Percentiles rank a stretch among this genome's conserved stretches.
Conservation (phyloP, 75 land plant species). For the Larix kaempferi region DNA sequence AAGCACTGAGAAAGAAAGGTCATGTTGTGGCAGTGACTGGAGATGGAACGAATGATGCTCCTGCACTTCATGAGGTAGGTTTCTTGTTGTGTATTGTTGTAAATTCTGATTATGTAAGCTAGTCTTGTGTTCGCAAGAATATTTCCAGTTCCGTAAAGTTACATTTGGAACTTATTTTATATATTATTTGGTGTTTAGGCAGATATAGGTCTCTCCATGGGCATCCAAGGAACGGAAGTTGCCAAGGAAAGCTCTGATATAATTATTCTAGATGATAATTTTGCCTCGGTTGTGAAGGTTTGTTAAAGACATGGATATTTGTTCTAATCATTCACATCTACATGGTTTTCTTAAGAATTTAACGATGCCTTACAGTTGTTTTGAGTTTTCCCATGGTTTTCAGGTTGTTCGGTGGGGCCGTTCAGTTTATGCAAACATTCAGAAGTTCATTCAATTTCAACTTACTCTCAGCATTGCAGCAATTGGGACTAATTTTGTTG, state of each 20-base stretch:
- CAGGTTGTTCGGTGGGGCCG: slow-evolving; percentile 56
- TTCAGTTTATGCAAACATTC: slow-evolving; percentile 52
- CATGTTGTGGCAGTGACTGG: slow-evolving; percentile 81
- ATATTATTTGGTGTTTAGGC: slow-evolving; percentile 10
- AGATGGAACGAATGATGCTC: slow-evolving; percentile 81
- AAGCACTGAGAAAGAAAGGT: slow-evolving; percentile 45
- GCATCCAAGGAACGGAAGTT: slow-evolving; percentile 58
- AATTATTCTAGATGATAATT: slow-evolving; percentile 51
- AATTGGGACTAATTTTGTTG: slow-evolving; percentile 39
- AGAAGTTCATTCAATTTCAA: slow-evolving; percentile 65
- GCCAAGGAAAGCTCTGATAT: slow-evolving; percentile 69
- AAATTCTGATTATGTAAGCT: background rate
- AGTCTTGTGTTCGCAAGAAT: too few relatives aligned
- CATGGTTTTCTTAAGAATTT: background rate
- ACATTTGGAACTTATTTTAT: background rate
- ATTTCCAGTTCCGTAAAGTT: background rate
- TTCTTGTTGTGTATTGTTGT: background rate
- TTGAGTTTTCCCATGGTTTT: background rate
- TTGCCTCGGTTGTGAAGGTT: slow-evolving; percentile 52
- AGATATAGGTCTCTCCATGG: slow-evolving; percentile 49
- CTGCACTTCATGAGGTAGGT: slow-evolving; percentile 54
- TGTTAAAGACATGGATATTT: background rate
- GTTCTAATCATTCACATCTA: background rate
- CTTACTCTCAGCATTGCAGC: slow-evolving; percentile 61
- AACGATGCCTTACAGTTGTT: background rate